These are phyloP conservation scores for Lactarius indigo DNA, from an alignment of 768 basidiomycete genomes.

Conservation along the genomic window DNA sequence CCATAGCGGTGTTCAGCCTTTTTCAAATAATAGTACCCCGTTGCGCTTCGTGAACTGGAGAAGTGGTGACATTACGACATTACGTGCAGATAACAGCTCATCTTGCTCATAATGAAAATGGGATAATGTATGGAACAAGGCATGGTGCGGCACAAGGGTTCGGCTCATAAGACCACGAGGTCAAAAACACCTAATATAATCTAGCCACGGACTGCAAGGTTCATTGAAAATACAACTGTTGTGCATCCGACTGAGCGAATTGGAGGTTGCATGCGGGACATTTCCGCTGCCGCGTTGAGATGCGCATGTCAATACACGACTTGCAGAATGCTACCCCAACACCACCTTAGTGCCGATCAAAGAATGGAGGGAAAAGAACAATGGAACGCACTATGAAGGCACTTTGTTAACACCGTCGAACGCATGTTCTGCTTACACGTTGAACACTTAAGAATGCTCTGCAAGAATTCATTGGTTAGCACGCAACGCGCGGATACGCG, in stretches of 20 bases:
- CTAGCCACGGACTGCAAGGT: neutral
- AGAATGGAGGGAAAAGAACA: conserved; percentile 2
- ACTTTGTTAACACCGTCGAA: conserved; percentile 78
- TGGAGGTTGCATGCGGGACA: conserved; percentile 84
- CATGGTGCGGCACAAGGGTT: conserved; percentile 8
- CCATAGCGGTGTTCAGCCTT: neutral
- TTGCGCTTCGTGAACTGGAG: neutral
- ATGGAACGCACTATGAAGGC: conserved; percentile 78
- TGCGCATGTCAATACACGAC: conserved; percentile 79
- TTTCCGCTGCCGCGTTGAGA: conserved; percentile 87
- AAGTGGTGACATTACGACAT: conserved; percentile 4
- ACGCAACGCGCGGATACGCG: neutral
- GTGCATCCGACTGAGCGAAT: conserved; percentile 85
- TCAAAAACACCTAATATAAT: neutral
- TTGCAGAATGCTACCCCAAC: conserved; percentile 71
- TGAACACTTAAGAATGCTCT: conserved; percentile 86
- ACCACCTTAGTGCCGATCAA: neutral
- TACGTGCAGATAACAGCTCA: conserved; percentile 5
- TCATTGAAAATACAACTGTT: conserved; percentile 56
- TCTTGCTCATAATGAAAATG: conserved; percentile 16
- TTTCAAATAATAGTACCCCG: conserved; percentile 4
- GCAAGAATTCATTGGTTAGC: conserved; percentile 12
- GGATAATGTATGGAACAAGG: conserved; percentile 18
- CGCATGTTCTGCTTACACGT: conserved; percentile 80
- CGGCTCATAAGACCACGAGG: conserved; percentile 4